Base-by-base conservation (phyloP, 2,329 filamentous ascomycete species). In the Cladosporium oxysporum region DNA sequence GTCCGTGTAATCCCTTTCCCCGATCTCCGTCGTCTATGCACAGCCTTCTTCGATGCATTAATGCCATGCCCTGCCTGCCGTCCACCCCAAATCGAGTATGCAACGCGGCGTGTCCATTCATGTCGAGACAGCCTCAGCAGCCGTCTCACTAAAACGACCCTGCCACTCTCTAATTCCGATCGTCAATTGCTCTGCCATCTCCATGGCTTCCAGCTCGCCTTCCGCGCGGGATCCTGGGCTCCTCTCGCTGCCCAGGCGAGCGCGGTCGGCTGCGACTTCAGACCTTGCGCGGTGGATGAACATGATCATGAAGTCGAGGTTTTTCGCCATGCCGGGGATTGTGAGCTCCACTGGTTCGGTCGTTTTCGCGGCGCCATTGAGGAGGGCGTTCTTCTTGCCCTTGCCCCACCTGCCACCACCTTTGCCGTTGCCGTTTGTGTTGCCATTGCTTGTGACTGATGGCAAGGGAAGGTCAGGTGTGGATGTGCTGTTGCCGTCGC, bases 271-370 rank as follows among this genome's bases (percentile, higher is more conserved):
- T 1, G 91, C 92, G 79, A 96, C 86, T 74, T 97, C 93, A 7
- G 96, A 84, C 77, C 97, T 93, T 66, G 92, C 94, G 70, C 92
- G 88, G 4, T 91, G 90, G 69, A 97, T 97, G 74, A 94, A 97
- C 71, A 95, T 92, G 66, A 96, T 84, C 75, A 97, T 96, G 23
- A 87, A 90, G 4, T 91, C 87, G 12, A 72, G 59, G 6, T 93
- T 92, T 11, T 92, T 89, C 69, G 91, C 88, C 79, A 72, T 72
- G 50, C 71, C 68, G 21, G 62, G 28, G 7, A 71, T 35, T 8
- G 66, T 69, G 62, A 91, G 92, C 87, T 89, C 88, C 96, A 91
- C 31, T 89, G 93, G 66, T 93, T 87, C 71, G 84, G 78, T 68
- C 85, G 82, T 77, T 82, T 81, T 60, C 84, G 82, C 67, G 44